Conservation (phyloP, 2,329 filamentous ascomycete genomes). For the Aureobasidium subglaciale region DNA sequence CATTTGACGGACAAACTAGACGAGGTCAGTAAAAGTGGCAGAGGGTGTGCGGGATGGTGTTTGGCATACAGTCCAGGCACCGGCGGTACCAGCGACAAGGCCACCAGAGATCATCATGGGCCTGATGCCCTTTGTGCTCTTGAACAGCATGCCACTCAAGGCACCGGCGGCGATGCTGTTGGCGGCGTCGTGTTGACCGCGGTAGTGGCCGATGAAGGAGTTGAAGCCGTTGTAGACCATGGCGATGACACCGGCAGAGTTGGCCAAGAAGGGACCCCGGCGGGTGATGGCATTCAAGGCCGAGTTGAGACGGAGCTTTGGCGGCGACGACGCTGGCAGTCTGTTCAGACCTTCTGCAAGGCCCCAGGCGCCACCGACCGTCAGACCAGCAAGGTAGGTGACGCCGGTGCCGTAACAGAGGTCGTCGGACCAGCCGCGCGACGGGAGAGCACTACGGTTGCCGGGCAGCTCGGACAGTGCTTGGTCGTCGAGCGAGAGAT, state of each 20-base stretch:
- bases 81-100: conserved; percentile 79
- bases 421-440: conserved; percentile 95
- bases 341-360: conserved; percentile 80
- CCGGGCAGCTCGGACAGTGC: conserved; percentile 80
- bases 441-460: conserved; percentile 79
- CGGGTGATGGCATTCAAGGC: conserved; percentile 91
- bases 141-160: conserved; percentile 89
- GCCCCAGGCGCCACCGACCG: conserved; percentile 85
- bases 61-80: conserved; percentile 79
- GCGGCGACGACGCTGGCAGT: conserved; percentile 62
- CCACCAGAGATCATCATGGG: conserved; percentile 93
- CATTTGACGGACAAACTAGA: conserved; percentile 5
- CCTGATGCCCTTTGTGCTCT: conserved; percentile 82
- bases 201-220: conserved; percentile 68
- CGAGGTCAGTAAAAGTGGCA: background rate
- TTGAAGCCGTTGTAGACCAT: conserved; percentile 95
- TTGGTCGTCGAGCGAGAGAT: conserved; percentile 88
- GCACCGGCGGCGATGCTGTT: conserved; percentile 84
- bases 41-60: background rate
- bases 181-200: conserved; percentile 80
- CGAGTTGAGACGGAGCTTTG: conserved; percentile 87
- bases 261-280: conserved; percentile 88
- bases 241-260: conserved; percentile 90
- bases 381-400: conserved; percentile 83
- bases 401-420: conserved; percentile 95